Conservation (phyloP, 352 stramenopile species). For the Hyaloperonospora brassicae region DNA sequence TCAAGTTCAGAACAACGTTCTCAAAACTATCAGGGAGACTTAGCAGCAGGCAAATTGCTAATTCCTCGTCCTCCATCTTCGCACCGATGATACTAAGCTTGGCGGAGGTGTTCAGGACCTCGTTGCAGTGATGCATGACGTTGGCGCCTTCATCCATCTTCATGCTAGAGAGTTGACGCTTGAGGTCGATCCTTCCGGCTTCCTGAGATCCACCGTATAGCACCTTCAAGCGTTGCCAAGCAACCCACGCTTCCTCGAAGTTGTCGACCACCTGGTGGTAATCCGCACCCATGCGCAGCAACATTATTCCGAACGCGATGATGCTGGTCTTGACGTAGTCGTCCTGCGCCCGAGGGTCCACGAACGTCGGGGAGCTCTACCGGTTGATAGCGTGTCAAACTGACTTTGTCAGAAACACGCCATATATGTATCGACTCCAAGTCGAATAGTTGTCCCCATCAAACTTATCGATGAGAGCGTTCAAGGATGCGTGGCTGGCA, state of each 20-base stretch:
- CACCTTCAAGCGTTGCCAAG: conserved; percentile 9
- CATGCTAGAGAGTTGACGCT: conserved; percentile 11
- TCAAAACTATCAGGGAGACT: conserved; percentile 3
- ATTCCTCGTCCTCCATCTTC: conserved; percentile 8
- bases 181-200: conserved; percentile 18
- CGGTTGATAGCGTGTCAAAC: not conserved
- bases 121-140: conserved; percentile 7
- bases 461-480: not conserved
- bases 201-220: conserved; percentile 14
- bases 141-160: conserved; percentile 8
- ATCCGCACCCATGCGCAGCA: conserved; percentile 20
- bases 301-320: conserved; percentile 20
- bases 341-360: conserved; percentile 1
- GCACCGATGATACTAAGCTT: conserved; percentile 6
- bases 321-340: conserved; percentile 22
- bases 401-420: not conserved
- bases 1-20: conserved; percentile 7
- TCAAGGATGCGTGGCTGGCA: no score
- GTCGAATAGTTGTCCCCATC: conserved; percentile 6
- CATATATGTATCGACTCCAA: not conserved
- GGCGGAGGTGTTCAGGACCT: conserved; percentile 6
- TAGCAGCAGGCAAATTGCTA: conserved; percentile 5
- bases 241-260: conserved; percentile 20
- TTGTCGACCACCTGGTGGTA: conserved; percentile 21
- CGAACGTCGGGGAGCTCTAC: not conserved